A percentile compares a stretch with the other conserved stretches of the same genome.
Conservation (phyloP, 2,329 filamentous ascomycete species). For the Xylariomycetidae sp. region DNA sequence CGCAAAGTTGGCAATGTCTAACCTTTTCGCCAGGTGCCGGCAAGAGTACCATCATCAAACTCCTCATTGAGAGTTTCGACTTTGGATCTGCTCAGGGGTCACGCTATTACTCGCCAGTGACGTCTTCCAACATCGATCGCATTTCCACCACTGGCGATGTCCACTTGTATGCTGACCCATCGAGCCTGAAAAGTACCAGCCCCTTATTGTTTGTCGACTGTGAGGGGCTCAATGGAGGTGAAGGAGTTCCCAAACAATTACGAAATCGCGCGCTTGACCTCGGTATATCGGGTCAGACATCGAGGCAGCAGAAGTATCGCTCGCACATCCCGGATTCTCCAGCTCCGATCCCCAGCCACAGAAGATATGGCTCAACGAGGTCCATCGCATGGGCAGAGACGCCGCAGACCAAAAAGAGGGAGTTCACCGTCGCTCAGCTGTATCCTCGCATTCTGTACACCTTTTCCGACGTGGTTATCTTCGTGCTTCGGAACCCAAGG, state of each 20-base stretch:
- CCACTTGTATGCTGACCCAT: conserved; percentile 47
- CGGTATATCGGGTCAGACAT: too few species aligned
- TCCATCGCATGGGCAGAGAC: conserved; percentile 31
- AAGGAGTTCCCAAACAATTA: conserved; percentile 28
- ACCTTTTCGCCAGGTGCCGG: conserved; percentile 32
- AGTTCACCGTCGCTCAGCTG: conserved; percentile 34
- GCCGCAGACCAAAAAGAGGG: conserved; percentile 27
- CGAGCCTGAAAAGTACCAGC: conserved; percentile 29
- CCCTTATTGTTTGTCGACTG: conserved; percentile 48
- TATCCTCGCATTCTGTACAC: conserved; percentile 42
- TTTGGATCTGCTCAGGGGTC: conserved; percentile 20
- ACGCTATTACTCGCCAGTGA: conserved; percentile 37
- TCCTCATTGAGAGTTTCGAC: conserved; percentile 37
- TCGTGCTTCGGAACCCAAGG: conserved; percentile 36
- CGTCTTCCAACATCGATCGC: conserved; percentile 35
- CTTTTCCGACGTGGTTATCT: conserved; percentile 40
- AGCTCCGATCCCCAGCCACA: conserved; percentile 5
- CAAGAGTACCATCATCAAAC: conserved; percentile 45
- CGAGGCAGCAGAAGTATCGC: conserved; percentile 20
- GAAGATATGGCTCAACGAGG: conserved; percentile 16
- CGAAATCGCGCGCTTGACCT: neutral
- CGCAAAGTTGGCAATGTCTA: conserved; percentile 1
- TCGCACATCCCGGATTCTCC: conserved; percentile 9
- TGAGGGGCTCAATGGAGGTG: conserved; percentile 47
- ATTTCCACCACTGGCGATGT: conserved; percentile 46